Percentiles rank a stretch among this genome's conserved stretches.
These are phyloP conservation scores for Voacanga thouarsii DNA, from an alignment of 257 asterid genomes.

Conservation along the genomic window DNA sequence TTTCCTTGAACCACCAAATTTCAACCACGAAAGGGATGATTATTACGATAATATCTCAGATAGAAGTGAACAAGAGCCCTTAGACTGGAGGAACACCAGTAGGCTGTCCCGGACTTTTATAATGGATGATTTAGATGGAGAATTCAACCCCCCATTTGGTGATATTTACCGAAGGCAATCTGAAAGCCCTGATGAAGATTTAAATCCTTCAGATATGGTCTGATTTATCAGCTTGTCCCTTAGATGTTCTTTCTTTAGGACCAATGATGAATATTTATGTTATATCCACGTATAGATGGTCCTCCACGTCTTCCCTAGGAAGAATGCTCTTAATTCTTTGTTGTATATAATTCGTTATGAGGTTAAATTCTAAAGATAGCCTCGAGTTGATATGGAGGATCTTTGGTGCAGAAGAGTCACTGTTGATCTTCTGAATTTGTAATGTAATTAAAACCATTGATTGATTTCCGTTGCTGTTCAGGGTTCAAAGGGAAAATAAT, in stretches of 20 bases:
- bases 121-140: slow-evolving; percentile 63
- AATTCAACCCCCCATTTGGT: slow-evolving; percentile 71
- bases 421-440: slow-evolving; percentile 24
- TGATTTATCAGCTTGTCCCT: slow-evolving; percentile 27
- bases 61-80: slow-evolving; percentile 37
- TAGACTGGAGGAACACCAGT: slow-evolving; percentile 45
- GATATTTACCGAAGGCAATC: slow-evolving; percentile 53
- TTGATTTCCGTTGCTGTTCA: neutral
- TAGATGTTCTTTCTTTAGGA: neutral
- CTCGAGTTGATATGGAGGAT: slow-evolving; percentile 28
- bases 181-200: slow-evolving; percentile 19
- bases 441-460: slow-evolving; percentile 8
- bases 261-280: slow-evolving; percentile 23
- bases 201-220: slow-evolving; percentile 43
- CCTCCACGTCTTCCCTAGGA: neutral
- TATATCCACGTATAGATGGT: neutral
- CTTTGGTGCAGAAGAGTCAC: slow-evolving; percentile 17
- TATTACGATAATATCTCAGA: slow-evolving; percentile 33
- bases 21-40: slow-evolving; percentile 18
- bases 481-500: neutral
- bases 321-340: slow-evolving; percentile 46
- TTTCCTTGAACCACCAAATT: slow-evolving; percentile 79
- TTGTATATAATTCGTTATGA: slow-evolving; percentile 45
- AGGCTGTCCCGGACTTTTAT: slow-evolving; percentile 54
- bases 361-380: slow-evolving; percentile 27